Conservation (phyloP, 2,329 filamentous ascomycete species). For the Aschersonia sp. region DNA sequence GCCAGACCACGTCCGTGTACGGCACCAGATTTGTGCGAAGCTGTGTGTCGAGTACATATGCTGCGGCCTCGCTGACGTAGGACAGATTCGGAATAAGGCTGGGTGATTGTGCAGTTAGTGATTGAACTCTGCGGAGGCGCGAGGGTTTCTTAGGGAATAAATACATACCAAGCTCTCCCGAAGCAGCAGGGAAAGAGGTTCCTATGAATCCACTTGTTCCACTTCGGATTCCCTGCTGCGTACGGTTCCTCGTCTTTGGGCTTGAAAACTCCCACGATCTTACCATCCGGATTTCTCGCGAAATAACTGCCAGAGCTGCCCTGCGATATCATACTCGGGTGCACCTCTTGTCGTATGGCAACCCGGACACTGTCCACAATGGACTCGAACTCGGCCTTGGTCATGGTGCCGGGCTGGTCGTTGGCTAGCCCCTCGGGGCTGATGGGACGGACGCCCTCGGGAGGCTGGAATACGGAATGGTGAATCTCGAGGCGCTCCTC, state of each 20-base stretch:
- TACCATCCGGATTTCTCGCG: conserved; percentile 78
- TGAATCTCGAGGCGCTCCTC: conserved; percentile 90
- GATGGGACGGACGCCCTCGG: conserved; percentile 70
- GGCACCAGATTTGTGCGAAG: conserved; percentile 85
- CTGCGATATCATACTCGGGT: conserved; percentile 92
- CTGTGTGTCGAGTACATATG: conserved; percentile 86
- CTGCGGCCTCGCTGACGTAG: conserved; percentile 94
- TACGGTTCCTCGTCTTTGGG: conserved; percentile 98
- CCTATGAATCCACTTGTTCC: conserved; percentile 99
- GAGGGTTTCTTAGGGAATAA: background rate
- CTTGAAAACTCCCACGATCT: conserved; percentile 96
- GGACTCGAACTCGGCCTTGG: conserved; percentile 69
- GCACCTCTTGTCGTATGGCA: conserved; percentile 80
- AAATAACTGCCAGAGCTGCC: conserved; percentile 98
- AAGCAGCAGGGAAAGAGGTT: conserved; percentile 98
- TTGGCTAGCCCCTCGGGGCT: conserved; percentile 60
- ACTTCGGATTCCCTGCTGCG: conserved; percentile 92
- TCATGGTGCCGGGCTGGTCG: conserved; percentile 52
- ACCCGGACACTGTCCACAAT: conserved; percentile 80
- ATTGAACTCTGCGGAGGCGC: background rate
- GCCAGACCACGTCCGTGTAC: conserved; percentile 86
- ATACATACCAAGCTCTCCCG: conserved; percentile 68
- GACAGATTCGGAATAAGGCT: conserved; percentile 91
- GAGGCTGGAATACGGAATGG: conserved; percentile 90
- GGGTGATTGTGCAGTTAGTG: background rate